phyloP scores from a whole-genome alignment of 2,329 filamentous ascomycete species.

The Domatiomyces catenatus region DNA sequence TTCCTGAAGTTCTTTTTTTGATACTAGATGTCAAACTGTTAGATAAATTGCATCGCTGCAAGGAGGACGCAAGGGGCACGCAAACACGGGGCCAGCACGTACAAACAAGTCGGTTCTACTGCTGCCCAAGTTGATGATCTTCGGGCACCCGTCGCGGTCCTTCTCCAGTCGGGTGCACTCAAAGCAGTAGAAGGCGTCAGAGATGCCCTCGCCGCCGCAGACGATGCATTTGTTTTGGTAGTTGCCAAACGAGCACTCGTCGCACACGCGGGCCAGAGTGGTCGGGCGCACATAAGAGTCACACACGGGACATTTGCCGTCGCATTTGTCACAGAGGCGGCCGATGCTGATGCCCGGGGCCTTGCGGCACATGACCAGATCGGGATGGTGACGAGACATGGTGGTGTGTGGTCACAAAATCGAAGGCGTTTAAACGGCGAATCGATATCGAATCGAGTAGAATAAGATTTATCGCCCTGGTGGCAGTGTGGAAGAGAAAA shows the following conservation, averaged over 20 bases:
- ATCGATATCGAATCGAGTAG: background rate
- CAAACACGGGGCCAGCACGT: background rate
- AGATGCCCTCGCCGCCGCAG: slow-evolving; percentile 94
- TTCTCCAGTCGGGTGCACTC: slow-evolving; percentile 95
- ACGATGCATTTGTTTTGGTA: slow-evolving; percentile 99
- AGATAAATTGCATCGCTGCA: background rate
- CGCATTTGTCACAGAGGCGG: slow-evolving; percentile 98
- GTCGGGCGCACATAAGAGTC: slow-evolving; percentile 97
- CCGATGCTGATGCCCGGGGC: slow-evolving; percentile 95
- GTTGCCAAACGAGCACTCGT: slow-evolving; percentile 98
- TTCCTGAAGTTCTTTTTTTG: slow-evolving; percentile 58
- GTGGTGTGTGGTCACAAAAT: slow-evolving; percentile 15
- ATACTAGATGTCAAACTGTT: slow-evolving; percentile 25
- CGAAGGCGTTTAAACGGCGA: background rate
- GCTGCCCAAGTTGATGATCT: slow-evolving; percentile 97
- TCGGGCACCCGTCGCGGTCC: slow-evolving; percentile 91
- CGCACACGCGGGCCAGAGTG: slow-evolving; percentile 93
- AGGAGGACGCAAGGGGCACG: background rate
- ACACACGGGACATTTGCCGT: slow-evolving; percentile 98
- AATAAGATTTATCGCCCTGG: background rate
- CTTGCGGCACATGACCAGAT: slow-evolving; percentile 99
- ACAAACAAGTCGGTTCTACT: slow-evolving; percentile 75
- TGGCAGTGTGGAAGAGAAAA: background rate
- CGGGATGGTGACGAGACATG: slow-evolving; percentile 93
- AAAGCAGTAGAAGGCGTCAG: slow-evolving; percentile 97